Percentiles rank a stretch among this genome's conserved stretches.
Conservation (phyloP, 805 yeast species). For the Candida coleopterorum region DNA sequence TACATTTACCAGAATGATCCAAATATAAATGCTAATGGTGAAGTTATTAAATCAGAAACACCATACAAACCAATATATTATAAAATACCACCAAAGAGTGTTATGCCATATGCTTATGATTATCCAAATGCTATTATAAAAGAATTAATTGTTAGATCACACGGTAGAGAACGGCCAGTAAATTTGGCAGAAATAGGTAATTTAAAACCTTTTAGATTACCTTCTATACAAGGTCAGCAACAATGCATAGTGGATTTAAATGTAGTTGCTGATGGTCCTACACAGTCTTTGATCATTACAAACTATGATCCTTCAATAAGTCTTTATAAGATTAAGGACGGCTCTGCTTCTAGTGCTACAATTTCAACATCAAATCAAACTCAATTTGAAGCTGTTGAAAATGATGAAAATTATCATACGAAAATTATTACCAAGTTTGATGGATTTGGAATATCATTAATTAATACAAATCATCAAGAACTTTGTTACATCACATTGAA, state of each 20-base stretch:
- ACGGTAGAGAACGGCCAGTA: conserved; percentile 69
- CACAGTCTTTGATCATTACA: conserved; percentile 80
- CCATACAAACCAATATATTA: conserved; percentile 76
- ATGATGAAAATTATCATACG: conserved; percentile 49
- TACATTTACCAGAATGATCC: conserved; percentile 86
- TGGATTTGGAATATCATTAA: conserved; percentile 84
- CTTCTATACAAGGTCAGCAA: conserved; percentile 38
- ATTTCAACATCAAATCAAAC: conserved; percentile 14
- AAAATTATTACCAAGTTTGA: conserved; percentile 61
- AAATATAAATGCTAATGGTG: conserved; percentile 56
- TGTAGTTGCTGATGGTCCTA: conserved; percentile 95
- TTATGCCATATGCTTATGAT: conserved; percentile 98
- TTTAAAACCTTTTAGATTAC: conserved; percentile 77
- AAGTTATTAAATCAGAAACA: conserved; percentile 42
- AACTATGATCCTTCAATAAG: conserved; percentile 77
- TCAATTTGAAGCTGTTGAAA: conserved; percentile 51
- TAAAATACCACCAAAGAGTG: conserved; percentile 80
- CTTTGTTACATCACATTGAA: conserved; percentile 76
- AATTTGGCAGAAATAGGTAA: conserved; percentile 93
- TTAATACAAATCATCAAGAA: conserved; percentile 69
- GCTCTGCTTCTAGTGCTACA: conserved; percentile 25
- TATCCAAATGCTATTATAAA: conserved; percentile 86
- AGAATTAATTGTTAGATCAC: conserved; percentile 69
- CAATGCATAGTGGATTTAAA: conserved; percentile 70
- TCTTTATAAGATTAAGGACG: conserved; percentile 54